phyloP scores from a whole-genome alignment of 2,329 filamentous ascomycete species.

The Eurotiales sp. region DNA sequence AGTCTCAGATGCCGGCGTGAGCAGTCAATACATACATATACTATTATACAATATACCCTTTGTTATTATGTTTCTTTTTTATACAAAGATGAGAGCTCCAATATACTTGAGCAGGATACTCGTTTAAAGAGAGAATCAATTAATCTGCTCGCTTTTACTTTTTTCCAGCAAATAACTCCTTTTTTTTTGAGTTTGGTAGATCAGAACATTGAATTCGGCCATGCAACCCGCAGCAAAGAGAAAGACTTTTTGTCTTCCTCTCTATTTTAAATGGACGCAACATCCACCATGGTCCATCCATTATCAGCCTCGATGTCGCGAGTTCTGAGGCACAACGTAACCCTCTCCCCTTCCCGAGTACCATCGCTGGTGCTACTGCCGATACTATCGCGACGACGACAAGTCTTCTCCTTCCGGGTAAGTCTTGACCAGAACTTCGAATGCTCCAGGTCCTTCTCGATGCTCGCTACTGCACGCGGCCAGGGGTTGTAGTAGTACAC shows the following conservation, averaged over 20 bases:
- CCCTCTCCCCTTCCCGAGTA: no score
- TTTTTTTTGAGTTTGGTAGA: no score
- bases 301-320: neutral
- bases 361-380: no score
- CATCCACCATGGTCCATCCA: constrained; percentile 6
- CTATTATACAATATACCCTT: neutral
- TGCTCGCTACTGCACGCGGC: neutral
- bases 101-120: no score
- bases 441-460: neutral
- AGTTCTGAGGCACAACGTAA: constrained; percentile 2
- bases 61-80: neutral
- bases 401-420: neutral
- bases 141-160: no score
- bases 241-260: neutral
- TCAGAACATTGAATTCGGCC: no score
- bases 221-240: no score
- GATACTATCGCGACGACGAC: no score
- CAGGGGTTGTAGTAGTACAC: neutral
- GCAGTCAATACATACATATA: neutral
- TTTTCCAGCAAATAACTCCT: no score
- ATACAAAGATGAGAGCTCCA: no score
- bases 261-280: neutral
- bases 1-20: constrained; percentile 40
- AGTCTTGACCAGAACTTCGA: neutral
- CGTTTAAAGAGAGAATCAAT: neutral